These are phyloP conservation scores for Aspergillus sp. DNA, from an alignment of 2,329 filamentous ascomycete species.

Conservation along the genomic window DNA sequence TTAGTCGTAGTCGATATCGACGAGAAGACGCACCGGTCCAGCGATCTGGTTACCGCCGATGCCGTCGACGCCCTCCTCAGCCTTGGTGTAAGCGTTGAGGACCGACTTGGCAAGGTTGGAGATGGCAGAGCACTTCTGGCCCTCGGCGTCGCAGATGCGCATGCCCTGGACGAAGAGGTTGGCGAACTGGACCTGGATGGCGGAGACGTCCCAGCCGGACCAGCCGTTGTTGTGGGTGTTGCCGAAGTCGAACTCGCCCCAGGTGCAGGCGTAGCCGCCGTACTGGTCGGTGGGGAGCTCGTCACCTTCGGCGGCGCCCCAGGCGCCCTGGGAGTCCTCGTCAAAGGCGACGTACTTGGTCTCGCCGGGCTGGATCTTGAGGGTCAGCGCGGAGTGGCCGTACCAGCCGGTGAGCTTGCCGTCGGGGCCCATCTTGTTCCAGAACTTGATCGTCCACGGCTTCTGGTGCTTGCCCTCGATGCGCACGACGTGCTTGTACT, in stretches of 20 bases:
- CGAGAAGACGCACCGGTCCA: constrained; percentile 31
- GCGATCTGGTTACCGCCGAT: constrained; percentile 26
- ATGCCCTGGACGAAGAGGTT: constrained; percentile 32
- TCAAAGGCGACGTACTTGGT: constrained; percentile 39
- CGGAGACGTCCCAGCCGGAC: constrained; percentile 42
- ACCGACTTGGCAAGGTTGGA: constrained; percentile 18
- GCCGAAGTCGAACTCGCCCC: constrained; percentile 41
- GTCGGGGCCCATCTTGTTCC: constrained; percentile 38
- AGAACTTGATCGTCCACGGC: constrained; percentile 37
- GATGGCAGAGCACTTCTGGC: constrained; percentile 31
- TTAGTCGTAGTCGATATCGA: constrained; percentile 29
- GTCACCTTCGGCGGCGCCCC: constrained; percentile 28
- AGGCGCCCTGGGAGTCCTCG: constrained; percentile 35
- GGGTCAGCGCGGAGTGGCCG: constrained; percentile 31
- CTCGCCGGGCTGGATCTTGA: constrained; percentile 29
- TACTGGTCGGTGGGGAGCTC: constrained; percentile 24
- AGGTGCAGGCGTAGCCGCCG: constrained; percentile 37
- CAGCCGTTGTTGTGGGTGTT: constrained; percentile 28
- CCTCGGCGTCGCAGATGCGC: constrained; percentile 31
- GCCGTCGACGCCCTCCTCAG: constrained; percentile 24
- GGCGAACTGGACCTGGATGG: constrained; percentile 32
- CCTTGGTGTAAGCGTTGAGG: constrained; percentile 32
- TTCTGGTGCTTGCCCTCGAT: constrained; percentile 31
- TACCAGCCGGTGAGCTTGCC: constrained; percentile 32
- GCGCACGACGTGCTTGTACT: constrained; percentile 36